These are phyloP conservation scores for Fragosphaeria purpurea DNA, from an alignment of 2,329 filamentous ascomycete genomes.

Conservation along the genomic window DNA sequence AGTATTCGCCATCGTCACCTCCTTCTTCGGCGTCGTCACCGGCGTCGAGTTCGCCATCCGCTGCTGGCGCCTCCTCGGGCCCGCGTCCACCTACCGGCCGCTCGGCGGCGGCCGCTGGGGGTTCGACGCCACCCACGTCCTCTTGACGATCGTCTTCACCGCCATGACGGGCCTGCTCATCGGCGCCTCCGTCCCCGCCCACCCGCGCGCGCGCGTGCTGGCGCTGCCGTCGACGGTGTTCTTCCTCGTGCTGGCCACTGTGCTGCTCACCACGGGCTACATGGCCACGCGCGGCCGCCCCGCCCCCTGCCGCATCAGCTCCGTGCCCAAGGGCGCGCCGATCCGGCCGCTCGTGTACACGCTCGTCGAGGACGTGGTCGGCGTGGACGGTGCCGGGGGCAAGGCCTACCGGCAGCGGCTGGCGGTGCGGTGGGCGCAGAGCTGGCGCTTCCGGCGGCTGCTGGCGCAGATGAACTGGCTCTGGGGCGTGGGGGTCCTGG, in stretches of 20 bases:
- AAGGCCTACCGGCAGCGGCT: slow-evolving; percentile 41
- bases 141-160: slow-evolving; percentile 36
- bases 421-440: slow-evolving; percentile 41
- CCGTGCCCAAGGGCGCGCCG: slow-evolving; percentile 47
- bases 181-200: slow-evolving; percentile 31
- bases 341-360: slow-evolving; percentile 54
- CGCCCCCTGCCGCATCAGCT: slow-evolving; percentile 54
- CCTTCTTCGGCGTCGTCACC: slow-evolving; percentile 45
- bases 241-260: slow-evolving; percentile 35
- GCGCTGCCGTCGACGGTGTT: slow-evolving; percentile 43
- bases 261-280: slow-evolving; percentile 30
- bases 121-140: slow-evolving; percentile 39
- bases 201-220: slow-evolving; percentile 32
- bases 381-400: slow-evolving; percentile 54
- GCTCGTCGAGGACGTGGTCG: slow-evolving; percentile 57
- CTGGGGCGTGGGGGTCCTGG: slow-evolving; percentile 42
- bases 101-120: slow-evolving; percentile 34
- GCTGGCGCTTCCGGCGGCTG: slow-evolving; percentile 42
- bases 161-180: slow-evolving; percentile 40
- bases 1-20: slow-evolving; percentile 43
- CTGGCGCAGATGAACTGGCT: slow-evolving; percentile 45
- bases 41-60: slow-evolving; percentile 42
- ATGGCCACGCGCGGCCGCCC: slow-evolving; percentile 23
- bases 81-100: slow-evolving; percentile 39
- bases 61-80: slow-evolving; percentile 36